These are phyloP conservation scores for Meyerozyma smithsonii DNA, from an alignment of 1,139 yeast genomes.

Conservation along the genomic window DNA sequence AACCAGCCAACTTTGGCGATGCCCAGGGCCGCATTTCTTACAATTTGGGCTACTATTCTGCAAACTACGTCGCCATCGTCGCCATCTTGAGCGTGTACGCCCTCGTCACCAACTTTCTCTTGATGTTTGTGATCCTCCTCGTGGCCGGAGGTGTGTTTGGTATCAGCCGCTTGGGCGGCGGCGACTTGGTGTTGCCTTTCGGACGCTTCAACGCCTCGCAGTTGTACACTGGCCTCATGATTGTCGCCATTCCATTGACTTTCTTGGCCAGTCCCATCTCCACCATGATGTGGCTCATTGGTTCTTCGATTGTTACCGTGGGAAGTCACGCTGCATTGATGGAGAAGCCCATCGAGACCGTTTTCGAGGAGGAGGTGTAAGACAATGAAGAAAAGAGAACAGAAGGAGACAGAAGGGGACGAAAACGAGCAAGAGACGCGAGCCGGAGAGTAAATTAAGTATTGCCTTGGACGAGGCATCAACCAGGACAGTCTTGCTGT, in stretches of 20 bases:
- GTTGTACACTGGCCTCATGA: conserved; percentile 79
- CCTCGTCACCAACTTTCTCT: conserved; percentile 74
- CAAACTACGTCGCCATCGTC: conserved; percentile 48
- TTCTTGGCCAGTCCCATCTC: conserved; percentile 91
- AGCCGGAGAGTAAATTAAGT: neutral
- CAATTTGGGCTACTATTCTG: conserved; percentile 81
- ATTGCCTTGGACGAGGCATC: too few species aligned
- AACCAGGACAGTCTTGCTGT: neutral
- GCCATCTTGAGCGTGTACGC: conserved; percentile 37
- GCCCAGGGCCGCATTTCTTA: conserved; percentile 82
- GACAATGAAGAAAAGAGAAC: neutral
- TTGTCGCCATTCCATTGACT: conserved; percentile 81
- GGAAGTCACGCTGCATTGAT: conserved; percentile 88
- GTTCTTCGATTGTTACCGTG: conserved; percentile 85
- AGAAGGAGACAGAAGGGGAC: neutral
- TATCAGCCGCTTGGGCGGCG: conserved; percentile 74
- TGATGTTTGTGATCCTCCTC: conserved; percentile 74
- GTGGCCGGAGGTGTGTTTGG: conserved; percentile 71
- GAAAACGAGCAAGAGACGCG: neutral
- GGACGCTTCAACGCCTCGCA: conserved; percentile 73
- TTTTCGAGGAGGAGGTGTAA: conserved; percentile 80
- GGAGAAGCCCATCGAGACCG: conserved; percentile 98
- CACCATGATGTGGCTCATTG: conserved; percentile 94
- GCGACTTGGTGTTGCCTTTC: conserved; percentile 70
- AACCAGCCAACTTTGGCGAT: conserved; percentile 87